Evolutionary conservation across 176 grass and related monocot genomes (phyloP).

Genomic region (Themeda triandra): DNA sequence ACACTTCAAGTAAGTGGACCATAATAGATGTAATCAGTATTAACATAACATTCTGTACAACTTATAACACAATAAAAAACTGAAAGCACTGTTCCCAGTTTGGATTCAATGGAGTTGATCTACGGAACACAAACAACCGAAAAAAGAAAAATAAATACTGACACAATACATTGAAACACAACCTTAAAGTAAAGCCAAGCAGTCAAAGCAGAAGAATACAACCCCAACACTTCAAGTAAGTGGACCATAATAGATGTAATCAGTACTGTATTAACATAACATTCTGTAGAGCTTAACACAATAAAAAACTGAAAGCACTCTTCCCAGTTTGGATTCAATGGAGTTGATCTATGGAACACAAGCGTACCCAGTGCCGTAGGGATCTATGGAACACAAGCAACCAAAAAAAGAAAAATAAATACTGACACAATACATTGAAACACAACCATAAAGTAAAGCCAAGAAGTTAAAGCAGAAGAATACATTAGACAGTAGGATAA

Average conservation of each 20-base stretch:
- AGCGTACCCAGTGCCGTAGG: too few species aligned
- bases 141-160: neutral
- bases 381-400: neutral
- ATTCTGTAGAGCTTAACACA: neutral
- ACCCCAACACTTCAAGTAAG: neutral
- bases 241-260: neutral
- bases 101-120: neutral
- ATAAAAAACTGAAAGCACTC: neutral
- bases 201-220: neutral
- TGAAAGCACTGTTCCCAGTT: neutral
- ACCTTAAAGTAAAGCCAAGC: neutral
- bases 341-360: neutral
- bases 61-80: neutral
- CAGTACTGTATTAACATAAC: neutral
- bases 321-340: neutral
- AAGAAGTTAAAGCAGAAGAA: neutral
- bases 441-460: neutral
- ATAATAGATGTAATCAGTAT: neutral
- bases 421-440: neutral
- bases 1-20: neutral
- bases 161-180: neutral
- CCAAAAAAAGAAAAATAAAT: neutral
- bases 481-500: neutral
- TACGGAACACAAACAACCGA: neutral
- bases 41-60: neutral